phyloP scores from a whole-genome alignment of 768 basidiomycete species.

The Cantharellus cinnabarinus region DNA sequence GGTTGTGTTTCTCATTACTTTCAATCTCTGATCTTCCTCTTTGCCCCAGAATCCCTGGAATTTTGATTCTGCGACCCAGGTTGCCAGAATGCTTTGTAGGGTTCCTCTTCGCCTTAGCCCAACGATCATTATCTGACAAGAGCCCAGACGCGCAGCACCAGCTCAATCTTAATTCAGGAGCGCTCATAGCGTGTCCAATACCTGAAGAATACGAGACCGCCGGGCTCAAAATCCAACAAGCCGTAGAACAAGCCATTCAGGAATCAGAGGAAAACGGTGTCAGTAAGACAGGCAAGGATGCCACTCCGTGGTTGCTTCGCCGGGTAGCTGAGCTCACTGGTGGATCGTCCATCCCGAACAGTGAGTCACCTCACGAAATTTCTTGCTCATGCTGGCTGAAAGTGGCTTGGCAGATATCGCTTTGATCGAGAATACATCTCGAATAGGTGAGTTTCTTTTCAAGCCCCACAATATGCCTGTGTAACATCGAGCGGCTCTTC shows the following conservation, averaged over 20 bases:
- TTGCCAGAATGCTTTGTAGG: conserved; percentile 60
- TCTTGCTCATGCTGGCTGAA: background rate
- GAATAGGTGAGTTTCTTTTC: conserved; percentile 34
- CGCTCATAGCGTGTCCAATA: conserved; percentile 76
- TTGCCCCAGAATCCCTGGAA: conserved; percentile 55
- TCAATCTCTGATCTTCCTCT: background rate
- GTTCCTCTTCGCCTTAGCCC: conserved; percentile 6
- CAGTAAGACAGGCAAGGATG: conserved; percentile 66
- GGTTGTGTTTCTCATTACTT: background rate
- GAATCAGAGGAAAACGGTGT: conserved; percentile 73
- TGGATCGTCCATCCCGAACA: conserved; percentile 52
- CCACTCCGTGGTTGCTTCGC: conserved; percentile 81
- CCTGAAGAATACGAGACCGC: conserved; percentile 48
- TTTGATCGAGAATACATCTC: conserved; percentile 72
- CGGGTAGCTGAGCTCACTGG: conserved; percentile 64
- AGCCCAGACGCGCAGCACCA: conserved; percentile 43
- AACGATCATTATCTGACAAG: background rate
- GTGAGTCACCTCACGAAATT: conserved; percentile 22
- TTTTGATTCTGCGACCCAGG: conserved; percentile 35
- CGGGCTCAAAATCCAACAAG: conserved; percentile 51
- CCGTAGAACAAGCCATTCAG: conserved; percentile 62
- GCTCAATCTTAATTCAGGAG: conserved; percentile 55
- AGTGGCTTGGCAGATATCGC: conserved; percentile 44
- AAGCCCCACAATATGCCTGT: background rate
- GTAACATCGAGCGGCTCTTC: conserved; percentile 2